A percentile compares a stretch with the other conserved stretches of the same genome.
phyloP scores from a whole-genome alignment of 2,329 filamentous ascomycete species.

The Colletotrichum godetiae region DNA sequence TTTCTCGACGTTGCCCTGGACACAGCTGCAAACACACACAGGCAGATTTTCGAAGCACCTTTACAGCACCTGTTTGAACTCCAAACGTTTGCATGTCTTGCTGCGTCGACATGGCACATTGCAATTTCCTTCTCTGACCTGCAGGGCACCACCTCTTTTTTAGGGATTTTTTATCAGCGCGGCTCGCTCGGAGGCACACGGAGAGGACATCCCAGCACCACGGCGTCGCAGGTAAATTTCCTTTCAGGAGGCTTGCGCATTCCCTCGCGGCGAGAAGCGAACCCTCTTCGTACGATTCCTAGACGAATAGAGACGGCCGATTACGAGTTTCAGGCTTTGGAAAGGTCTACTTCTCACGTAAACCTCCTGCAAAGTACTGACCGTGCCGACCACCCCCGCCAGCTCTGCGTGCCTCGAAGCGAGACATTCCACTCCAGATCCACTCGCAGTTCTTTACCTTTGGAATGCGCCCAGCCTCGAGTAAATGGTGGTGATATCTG shows the following conservation, averaged over 20 bases:
- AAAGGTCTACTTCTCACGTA: background rate
- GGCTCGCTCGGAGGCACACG: background rate
- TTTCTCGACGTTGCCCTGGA: background rate
- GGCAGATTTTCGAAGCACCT: background rate
- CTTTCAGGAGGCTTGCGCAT: background rate
- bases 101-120: constrained; percentile 2
- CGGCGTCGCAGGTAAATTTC: background rate
- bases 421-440: constrained; percentile 24
- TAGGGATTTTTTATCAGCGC: too few relatives aligned
- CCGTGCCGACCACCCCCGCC: background rate
- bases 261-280: background rate
- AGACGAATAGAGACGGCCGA: background rate
- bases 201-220: background rate
- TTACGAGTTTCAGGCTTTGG: background rate
- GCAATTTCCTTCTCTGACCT: background rate
- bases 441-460: background rate
- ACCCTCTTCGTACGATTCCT: too few relatives aligned
- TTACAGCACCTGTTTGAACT: background rate
- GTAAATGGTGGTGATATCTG: background rate
- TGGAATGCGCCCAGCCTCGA: background rate
- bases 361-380: background rate
- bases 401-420: background rate
- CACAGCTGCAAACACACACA: background rate
- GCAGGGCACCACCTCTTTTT: background rate
- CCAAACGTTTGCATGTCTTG: background rate